Base-by-base conservation (phyloP, 306 rosid species). In the Trichosanthes cucumerina region DNA sequence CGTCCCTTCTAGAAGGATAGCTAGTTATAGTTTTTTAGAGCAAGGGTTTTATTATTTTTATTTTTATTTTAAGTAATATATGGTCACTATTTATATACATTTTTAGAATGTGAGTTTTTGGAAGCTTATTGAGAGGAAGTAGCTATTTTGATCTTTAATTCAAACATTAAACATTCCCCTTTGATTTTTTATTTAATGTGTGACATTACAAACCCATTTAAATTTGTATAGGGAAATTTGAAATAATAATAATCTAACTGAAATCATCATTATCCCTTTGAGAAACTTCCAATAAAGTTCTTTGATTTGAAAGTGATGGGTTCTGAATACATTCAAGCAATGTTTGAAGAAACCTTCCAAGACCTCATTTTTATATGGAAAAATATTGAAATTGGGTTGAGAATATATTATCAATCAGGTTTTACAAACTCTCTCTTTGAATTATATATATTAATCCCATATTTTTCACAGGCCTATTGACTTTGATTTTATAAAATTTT, bases 281-380 rank as follows among this genome's bases (percentile, higher is more conserved):
- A 46, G 58, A 72, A 47, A 47, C 39, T 72, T 72, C 41, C 38
- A 64, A 64, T 64, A 26, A 47, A 72, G 76, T 70, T 23, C 1
- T 41, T 44, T 71, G 11, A 47, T 44, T 72, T 72, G 77, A 72
- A 69, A 72, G 59, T 18, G 77, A 72, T 72, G 39, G 58, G 8
- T 46, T 72, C 6, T 46, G 56, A 46, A 72, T 46, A 46, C 39
- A 72, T 72, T 72, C 77, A 72, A 23, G 36, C 36, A 69, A 69
- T 69, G 75, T 68, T 41, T 68, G 18, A 21, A 68, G 53, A 68
- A 68, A 41, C 16, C 10, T 68, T 68, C 19, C 53, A 41, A 41
- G 33, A 46, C 53, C 53, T n/a, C 19, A 69, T 26, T 68, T 39
- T 64, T 31, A 14, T 62, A 31, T 65, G 47, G 6, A 33, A 33